A percentile compares a stretch with the other conserved stretches of the same genome.
phyloP scores from a whole-genome alignment of 345 rosid genomes.

The Eucalyptus virginea region DNA sequence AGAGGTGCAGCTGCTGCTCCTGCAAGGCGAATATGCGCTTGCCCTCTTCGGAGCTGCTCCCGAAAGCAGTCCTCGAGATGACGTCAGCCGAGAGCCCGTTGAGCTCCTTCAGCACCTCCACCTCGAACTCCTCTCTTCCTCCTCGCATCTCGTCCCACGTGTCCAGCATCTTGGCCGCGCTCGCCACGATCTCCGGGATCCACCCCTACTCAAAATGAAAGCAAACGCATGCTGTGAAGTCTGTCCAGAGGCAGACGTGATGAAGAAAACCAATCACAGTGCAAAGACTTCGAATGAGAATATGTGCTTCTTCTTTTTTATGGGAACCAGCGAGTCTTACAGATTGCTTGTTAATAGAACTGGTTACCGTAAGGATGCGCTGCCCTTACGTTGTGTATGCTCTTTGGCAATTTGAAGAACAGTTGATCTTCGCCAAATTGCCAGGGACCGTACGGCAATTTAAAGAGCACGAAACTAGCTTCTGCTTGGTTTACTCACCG shows the following conservation, averaged over 20 bases:
- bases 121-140: conserved; percentile 47
- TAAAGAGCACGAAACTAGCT: not conserved
- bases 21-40: conserved; percentile 53
- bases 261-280: not conserved
- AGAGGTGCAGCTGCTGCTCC: conserved; percentile 54
- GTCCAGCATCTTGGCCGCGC: conserved; percentile 34
- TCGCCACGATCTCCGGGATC: conserved; percentile 59
- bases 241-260: not conserved
- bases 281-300: not conserved
- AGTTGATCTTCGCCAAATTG: not conserved
- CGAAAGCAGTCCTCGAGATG: conserved; percentile 80
- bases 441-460: not conserved
- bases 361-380: not conserved
- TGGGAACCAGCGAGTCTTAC: not conserved
- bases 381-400: not conserved
- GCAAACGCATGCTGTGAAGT: not conserved
- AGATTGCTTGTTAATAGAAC: not conserved
- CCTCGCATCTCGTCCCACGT: conserved; percentile 56
- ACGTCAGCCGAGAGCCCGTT: conserved; percentile 54
- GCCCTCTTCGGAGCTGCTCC: conserved; percentile 72
- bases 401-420: not conserved
- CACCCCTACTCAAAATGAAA: conserved; percentile 16
- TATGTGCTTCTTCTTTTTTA: not conserved
- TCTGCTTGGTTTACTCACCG: not conserved
- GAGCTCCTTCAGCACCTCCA: conserved; percentile 48